Evolutionary conservation across 2,329 filamentous ascomycete genomes (phyloP).

Genomic region (Raffaelea ambrosiae): DNA sequence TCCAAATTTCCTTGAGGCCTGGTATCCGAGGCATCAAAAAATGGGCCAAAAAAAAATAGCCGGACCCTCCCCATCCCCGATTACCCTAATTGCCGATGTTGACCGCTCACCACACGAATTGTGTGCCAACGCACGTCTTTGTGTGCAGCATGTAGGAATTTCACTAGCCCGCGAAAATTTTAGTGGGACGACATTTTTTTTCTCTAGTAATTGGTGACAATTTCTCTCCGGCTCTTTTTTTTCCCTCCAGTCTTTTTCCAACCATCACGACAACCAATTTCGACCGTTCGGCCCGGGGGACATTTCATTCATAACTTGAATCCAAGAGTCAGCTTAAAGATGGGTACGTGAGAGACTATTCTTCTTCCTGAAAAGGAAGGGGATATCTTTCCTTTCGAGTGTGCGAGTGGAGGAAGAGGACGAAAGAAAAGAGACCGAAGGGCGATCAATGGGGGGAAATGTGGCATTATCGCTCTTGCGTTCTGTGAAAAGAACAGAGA

Average conservation of each 20-base stretch:
- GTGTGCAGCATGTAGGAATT: neutral
- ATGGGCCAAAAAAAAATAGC: too few relatives aligned
- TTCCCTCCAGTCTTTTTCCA: conserved; percentile 3
- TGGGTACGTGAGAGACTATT: conserved; percentile 46
- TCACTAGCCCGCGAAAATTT: conserved; percentile 1
- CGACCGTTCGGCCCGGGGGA: conserved; percentile 10
- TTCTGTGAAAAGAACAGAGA: conserved; percentile 1
- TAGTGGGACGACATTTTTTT: conserved; percentile 7
- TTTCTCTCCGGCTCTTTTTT: conserved; percentile 6
- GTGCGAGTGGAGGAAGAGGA: conserved; percentile 15
- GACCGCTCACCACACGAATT: conserved; percentile 30
- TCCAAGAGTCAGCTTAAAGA: conserved; percentile 39
- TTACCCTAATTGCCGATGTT: conserved; percentile 36
- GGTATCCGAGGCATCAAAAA: neutral
- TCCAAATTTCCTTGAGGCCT: too few relatives aligned
- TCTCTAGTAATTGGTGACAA: neutral
- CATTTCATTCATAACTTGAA: conserved; percentile 5
- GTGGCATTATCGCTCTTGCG: too few relatives aligned
- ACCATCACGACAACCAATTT: conserved; percentile 30
- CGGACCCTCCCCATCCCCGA: neutral
- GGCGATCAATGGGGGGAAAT: too few relatives aligned
- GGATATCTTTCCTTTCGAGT: conserved; percentile 9
- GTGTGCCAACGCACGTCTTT: neutral
- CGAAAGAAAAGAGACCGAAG: neutral
- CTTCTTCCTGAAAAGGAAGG: neutral